phyloP scores from a whole-genome alignment of 1,284 basidiomycete species.

The Sporisorium iseilematis-ciliati region DNA sequence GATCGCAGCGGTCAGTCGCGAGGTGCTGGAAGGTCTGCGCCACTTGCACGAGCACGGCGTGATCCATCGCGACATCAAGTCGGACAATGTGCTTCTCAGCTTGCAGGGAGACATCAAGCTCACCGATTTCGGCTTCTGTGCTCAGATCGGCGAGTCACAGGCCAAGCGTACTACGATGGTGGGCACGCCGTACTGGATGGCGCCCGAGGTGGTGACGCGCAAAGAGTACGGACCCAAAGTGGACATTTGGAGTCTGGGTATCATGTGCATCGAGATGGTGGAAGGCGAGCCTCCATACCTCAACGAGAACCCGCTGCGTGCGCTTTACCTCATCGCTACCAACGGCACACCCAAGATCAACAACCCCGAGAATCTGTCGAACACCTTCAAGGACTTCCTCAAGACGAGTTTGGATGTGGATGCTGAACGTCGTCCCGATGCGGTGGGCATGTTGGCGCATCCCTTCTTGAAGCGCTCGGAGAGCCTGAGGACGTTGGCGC shows the following conservation, averaged over 20 bases:
- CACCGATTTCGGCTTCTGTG: constrained; percentile 99
- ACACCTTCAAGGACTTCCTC: constrained; percentile 91
- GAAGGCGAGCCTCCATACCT: constrained; percentile 98
- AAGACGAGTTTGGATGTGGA: constrained; percentile 92
- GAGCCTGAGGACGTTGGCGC: constrained; percentile 85
- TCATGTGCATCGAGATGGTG: constrained; percentile 99
- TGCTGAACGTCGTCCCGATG: constrained; percentile 89
- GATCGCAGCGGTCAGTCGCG: constrained; percentile 91
- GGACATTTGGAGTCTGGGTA: constrained; percentile 97
- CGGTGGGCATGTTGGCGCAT: constrained; percentile 85
- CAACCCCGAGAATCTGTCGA: constrained; percentile 89
- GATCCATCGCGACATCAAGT: constrained; percentile 98
- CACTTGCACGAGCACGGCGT: constrained; percentile 94
- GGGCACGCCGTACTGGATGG: constrained; percentile 99
- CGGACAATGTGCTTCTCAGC: constrained; percentile 92
- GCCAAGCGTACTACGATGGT: constrained; percentile 99
- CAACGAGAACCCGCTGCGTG: constrained; percentile 95
- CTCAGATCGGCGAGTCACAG: constrained; percentile 90
- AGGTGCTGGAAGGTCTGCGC: constrained; percentile 89
- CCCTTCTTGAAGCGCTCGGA: constrained; percentile 85
- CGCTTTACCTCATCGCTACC: constrained; percentile 94
- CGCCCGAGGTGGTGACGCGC: constrained; percentile 95
- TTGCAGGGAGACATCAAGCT: constrained; percentile 96
- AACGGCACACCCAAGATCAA: constrained; percentile 98
- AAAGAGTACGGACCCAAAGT: constrained; percentile 99